Conservation (phyloP, 2,329 filamentous ascomycete species). For the Zymoseptoria brevis region DNA sequence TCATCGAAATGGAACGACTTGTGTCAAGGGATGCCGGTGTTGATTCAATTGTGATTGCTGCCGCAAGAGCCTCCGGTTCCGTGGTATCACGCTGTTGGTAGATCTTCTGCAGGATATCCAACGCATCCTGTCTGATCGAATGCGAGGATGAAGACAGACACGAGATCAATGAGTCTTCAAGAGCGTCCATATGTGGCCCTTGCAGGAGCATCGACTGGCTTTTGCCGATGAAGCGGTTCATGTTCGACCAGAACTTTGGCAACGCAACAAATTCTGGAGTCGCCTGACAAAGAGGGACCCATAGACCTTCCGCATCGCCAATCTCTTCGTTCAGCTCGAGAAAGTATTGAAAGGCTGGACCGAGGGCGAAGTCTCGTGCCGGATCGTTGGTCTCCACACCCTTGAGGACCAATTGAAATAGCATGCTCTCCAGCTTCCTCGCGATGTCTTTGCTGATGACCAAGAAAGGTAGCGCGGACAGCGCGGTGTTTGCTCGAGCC, state of each 20-base stretch:
- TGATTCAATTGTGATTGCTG: constrained; percentile 73
- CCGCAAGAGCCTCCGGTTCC: constrained; percentile 45
- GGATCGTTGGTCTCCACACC: constrained; percentile 4
- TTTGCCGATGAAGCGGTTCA: constrained; percentile 14
- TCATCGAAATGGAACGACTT: constrained; percentile 70
- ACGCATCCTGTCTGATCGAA: constrained; percentile 61
- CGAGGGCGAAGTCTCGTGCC: constrained; percentile 14
- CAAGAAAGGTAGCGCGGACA: constrained; percentile 15
- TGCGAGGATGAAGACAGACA: constrained; percentile 73
- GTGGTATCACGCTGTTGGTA: constrained; percentile 43
- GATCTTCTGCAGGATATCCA: constrained; percentile 63
- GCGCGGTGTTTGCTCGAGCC: constrained; percentile 8
- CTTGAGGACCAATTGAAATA: constrained; percentile 9
- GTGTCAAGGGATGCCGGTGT: constrained; percentile 70
- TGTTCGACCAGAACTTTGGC: constrained; percentile 24
- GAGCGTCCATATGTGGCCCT: constrained; percentile 47
- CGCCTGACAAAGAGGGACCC: constrained; percentile 14
- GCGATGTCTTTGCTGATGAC: constrained; percentile 5
- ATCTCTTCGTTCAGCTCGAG: constrained; percentile 5
- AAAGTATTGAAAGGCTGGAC: constrained; percentile 15
- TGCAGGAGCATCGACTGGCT: constrained; percentile 8
- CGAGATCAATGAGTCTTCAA: constrained; percentile 58
- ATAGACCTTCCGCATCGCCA: constrained; percentile 4
- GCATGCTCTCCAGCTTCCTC: not conserved
- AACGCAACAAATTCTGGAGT: constrained; percentile 11